phyloP scores from a whole-genome alignment of 768 basidiomycete genomes.

The Boletus tomentosulus region DNA sequence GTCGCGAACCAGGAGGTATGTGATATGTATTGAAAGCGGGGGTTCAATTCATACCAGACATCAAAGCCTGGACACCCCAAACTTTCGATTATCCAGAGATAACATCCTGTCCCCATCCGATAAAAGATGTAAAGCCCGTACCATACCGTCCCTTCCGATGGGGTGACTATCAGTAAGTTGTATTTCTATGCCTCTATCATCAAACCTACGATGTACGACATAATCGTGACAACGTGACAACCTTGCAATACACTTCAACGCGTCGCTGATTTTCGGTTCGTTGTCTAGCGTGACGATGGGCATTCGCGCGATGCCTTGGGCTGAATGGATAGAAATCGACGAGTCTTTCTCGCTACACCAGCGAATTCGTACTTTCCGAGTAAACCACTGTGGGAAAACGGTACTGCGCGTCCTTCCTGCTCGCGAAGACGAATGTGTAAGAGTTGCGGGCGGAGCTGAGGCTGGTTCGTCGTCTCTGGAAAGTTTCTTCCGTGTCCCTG shows the following conservation, averaged over 20 bases:
- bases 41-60: background rate
- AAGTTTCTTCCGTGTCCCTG: background rate
- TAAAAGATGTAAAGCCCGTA: constrained; percentile 50
- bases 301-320: constrained; percentile 65
- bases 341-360: constrained; percentile 53
- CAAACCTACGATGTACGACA: too few relatives aligned
- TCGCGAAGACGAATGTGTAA: constrained; percentile 39
- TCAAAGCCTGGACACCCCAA: constrained; percentile 48
- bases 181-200: background rate
- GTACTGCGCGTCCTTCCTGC: constrained; percentile 46
- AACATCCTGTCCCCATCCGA: constrained; percentile 35
- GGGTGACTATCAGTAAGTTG: constrained; percentile 65
- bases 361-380: constrained; percentile 52
- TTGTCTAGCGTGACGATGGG: constrained; percentile 64
- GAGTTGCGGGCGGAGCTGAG: constrained; percentile 28
- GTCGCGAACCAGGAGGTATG: constrained; percentile 26
- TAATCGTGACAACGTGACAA: background rate
- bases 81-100: constrained; percentile 52
- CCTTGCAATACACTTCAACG: background rate
- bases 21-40: background rate
- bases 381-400: constrained; percentile 45
- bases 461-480: constrained; percentile 23
- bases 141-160: constrained; percentile 68
- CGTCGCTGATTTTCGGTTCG: background rate
- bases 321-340: constrained; percentile 76